phyloP scores from a whole-genome alignment of 192 early-diverging fungal genomes.

The Entrophospora sp. region DNA sequence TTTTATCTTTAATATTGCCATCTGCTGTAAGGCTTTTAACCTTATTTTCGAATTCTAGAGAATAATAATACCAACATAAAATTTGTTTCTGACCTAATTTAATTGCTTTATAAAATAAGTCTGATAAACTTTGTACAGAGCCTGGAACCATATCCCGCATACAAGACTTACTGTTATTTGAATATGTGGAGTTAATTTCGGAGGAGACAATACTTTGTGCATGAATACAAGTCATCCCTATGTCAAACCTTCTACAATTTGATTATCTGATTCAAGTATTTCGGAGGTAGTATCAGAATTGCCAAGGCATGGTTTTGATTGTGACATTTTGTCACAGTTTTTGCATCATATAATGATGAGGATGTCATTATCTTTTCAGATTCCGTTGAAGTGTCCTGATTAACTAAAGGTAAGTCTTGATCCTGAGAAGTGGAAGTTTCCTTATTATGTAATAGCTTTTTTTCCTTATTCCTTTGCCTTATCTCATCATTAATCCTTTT shows the following conservation, averaged over 20 bases:
- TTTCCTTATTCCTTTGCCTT: constrained; percentile 2
- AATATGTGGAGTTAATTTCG: background rate
- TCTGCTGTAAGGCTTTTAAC: too few relatives aligned
- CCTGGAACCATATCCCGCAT: background rate
- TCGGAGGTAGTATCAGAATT: background rate
- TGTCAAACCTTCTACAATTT: constrained; percentile 6
- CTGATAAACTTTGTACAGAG: constrained; percentile 9
- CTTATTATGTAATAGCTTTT: constrained; percentile 7
- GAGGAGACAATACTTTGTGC: background rate
- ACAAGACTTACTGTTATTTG: background rate
- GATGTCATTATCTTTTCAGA: constrained; percentile 6
- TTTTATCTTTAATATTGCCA: too few relatives aligned
- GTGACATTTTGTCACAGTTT: constrained; percentile 13
- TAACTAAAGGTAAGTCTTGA: constrained; percentile 8
- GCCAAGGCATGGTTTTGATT: background rate
- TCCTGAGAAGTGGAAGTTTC: constrained; percentile 9
- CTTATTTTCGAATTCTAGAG: too few relatives aligned
- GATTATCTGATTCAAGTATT: constrained; percentile 15
- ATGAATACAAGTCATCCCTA: background rate
- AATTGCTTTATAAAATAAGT: too few relatives aligned
- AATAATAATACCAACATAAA: too few relatives aligned
- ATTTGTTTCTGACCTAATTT: constrained; percentile 10
- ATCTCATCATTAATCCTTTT: background rate
- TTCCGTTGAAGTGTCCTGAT: background rate
- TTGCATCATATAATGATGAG: background rate